Evolutionary conservation across 257 asterid species (phyloP).

Genomic region (Euphrasia confusa): DNA sequence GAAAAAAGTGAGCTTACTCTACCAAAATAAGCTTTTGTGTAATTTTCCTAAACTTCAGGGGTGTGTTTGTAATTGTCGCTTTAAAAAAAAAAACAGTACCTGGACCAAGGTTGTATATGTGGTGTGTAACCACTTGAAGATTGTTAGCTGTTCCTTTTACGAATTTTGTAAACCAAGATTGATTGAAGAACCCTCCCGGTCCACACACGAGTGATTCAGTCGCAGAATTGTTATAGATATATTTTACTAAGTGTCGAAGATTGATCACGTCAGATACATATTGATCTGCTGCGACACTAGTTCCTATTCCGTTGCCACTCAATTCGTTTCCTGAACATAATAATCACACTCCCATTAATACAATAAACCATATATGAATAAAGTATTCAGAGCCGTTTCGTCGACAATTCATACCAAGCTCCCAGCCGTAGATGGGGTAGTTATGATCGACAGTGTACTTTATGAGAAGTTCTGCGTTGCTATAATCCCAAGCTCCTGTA

Average conservation of each 20-base stretch:
- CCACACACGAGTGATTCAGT: slow-evolving; percentile 59
- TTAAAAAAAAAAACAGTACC: slow-evolving; percentile 34
- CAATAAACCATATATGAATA: background rate
- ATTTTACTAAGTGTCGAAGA: slow-evolving; percentile 45
- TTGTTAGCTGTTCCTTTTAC: slow-evolving; percentile 37
- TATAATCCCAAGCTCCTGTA: slow-evolving; percentile 72
- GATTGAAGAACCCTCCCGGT: slow-evolving; percentile 81
- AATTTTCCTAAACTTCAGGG: background rate
- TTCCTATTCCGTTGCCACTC: slow-evolving; percentile 77
- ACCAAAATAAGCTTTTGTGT: background rate
- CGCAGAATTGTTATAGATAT: slow-evolving; percentile 38
- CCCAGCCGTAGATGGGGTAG: slow-evolving; percentile 70
- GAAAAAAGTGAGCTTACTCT: background rate
- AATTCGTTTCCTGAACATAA: slow-evolving; percentile 67
- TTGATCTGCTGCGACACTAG: slow-evolving; percentile 62
- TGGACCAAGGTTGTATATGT: slow-evolving; percentile 88
- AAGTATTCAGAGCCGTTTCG: background rate
- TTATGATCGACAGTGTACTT: slow-evolving; percentile 47
- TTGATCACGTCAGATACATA: slow-evolving; percentile 47
- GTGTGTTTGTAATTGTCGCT: background rate
- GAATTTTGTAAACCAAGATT: slow-evolving; percentile 52
- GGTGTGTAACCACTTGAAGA: slow-evolving; percentile 75
- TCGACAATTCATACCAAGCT: slow-evolving; percentile 57
- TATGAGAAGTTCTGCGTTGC: slow-evolving; percentile 66
- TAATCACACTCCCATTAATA: background rate